Conservation (phyloP, 2,329 filamentous ascomycete species). For the Xylaria multiplex region DNA sequence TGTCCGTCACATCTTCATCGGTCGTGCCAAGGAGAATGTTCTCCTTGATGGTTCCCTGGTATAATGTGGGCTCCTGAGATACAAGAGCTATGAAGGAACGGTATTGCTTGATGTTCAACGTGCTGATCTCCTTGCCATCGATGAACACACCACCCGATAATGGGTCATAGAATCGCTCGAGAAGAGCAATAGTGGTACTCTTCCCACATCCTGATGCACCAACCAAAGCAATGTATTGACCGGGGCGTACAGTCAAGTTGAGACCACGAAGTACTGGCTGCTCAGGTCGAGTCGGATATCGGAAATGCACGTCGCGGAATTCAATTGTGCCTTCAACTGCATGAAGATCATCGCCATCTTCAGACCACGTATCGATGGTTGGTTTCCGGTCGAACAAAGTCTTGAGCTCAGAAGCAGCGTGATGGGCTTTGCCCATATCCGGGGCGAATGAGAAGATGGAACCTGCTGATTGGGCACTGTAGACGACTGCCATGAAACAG, state of each 20-base stretch:
- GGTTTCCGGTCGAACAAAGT: conserved; percentile 85
- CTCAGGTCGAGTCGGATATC: conserved; percentile 90
- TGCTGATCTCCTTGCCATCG: conserved; percentile 83
- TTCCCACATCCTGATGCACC: conserved; percentile 96
- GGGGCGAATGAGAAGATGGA: conserved; percentile 89
- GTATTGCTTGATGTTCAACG: conserved; percentile 86
- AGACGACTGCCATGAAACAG: conserved; percentile 87
- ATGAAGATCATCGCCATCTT: conserved; percentile 70
- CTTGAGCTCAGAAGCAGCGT: conserved; percentile 83
- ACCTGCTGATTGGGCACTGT: conserved; percentile 90
- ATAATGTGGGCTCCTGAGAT: conserved; percentile 92
- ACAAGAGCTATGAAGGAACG: conserved; percentile 86
- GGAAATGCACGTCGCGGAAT: conserved; percentile 92
- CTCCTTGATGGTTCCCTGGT: conserved; percentile 89
- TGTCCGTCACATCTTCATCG: conserved; percentile 73
- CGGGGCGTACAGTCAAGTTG: conserved; percentile 76
- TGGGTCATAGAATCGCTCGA: conserved; percentile 96
- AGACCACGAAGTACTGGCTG: conserved; percentile 91
- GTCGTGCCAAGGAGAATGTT: conserved; percentile 86
- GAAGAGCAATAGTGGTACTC: conserved; percentile 87
- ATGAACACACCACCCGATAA: conserved; percentile 81
- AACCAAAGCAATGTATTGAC: conserved; percentile 88
- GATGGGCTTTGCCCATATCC: conserved; percentile 92
- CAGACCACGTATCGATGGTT: conserved; percentile 82
- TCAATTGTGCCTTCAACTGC: conserved; percentile 81